phyloP scores from a whole-genome alignment of 2,329 filamentous ascomycete species.

The Aureobasidium lini region DNA sequence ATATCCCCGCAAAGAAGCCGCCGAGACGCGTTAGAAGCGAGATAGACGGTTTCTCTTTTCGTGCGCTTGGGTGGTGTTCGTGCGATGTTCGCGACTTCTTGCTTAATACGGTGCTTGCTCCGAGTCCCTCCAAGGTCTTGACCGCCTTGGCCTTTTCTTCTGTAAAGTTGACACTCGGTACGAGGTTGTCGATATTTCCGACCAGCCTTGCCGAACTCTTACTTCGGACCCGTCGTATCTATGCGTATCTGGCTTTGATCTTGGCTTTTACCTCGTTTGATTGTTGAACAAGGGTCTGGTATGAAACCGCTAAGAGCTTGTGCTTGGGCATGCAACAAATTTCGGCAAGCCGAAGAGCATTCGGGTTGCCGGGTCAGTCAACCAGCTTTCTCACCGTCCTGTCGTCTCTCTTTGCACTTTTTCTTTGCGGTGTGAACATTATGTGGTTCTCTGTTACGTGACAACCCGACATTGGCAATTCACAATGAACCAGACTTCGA shows the following conservation, averaged over 20 bases:
- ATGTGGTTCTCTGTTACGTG: neutral
- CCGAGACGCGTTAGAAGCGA: neutral
- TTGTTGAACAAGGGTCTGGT: conserved; percentile 4
- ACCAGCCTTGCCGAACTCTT: neutral
- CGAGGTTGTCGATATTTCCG: neutral
- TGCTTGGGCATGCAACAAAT: neutral
- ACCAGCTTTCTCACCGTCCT: neutral
- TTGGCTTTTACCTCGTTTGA: neutral
- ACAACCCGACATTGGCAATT: neutral
- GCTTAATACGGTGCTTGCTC: conserved; percentile 1
- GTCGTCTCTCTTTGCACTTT: neutral
- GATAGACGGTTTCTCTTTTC: neutral
- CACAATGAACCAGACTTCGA: neutral
- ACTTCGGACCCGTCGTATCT: neutral
- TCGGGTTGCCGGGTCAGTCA: neutral
- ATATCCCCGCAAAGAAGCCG: neutral
- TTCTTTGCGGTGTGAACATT: neutral
- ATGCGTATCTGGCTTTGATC: too few relatives aligned
- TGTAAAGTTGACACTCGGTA: neutral
- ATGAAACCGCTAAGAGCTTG: conserved; percentile 11
- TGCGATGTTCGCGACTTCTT: neutral
- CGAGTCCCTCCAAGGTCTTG: neutral
- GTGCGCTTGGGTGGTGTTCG: neutral
- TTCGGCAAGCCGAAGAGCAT: neutral
- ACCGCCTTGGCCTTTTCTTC: neutral